Conservation (phyloP, 129 eudicot species). For the Arctium lappa region DNA sequence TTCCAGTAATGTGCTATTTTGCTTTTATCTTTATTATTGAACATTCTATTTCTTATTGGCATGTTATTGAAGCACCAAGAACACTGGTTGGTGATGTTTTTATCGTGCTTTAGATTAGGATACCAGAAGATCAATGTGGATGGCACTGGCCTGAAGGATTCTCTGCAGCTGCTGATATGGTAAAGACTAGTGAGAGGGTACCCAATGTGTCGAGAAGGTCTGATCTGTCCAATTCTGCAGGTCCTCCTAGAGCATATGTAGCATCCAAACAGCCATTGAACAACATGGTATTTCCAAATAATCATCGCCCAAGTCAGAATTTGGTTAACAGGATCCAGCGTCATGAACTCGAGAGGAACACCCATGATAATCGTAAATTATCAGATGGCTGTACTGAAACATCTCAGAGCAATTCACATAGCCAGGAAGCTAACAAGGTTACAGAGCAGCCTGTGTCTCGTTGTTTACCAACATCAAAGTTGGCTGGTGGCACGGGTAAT, state of each 20-base stretch:
- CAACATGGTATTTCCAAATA: conserved; percentile 22
- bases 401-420: conserved; percentile 27
- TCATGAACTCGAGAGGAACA: conserved; percentile 15
- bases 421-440: conserved; percentile 19
- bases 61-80: conserved; percentile 52
- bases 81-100: conserved; percentile 60
- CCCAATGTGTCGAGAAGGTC: conserved; percentile 26
- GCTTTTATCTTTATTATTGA: conserved; percentile 17
- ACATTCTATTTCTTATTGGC: conserved; percentile 44
- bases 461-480: conserved; percentile 29
- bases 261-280: conserved; percentile 29
- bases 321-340: conserved; percentile 16
- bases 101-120: conserved; percentile 72
- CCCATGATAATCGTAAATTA: conserved; percentile 18
- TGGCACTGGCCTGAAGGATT: conserved; percentile 84
- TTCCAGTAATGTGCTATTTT: conserved; percentile 9
- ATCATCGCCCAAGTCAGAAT: conserved; percentile 15
- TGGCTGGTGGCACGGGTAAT: conserved; percentile 26
- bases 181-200: conserved; percentile 21
- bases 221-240: conserved; percentile 30
- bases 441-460: conserved; percentile 18
- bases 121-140: conserved; percentile 62
- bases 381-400: conserved; percentile 14
- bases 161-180: conserved; percentile 39
- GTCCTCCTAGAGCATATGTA: conserved; percentile 29